Evolutionary conservation across 23 red algal genomes (phyloP).

Genomic region (Pyropia haitanensis): DNA sequence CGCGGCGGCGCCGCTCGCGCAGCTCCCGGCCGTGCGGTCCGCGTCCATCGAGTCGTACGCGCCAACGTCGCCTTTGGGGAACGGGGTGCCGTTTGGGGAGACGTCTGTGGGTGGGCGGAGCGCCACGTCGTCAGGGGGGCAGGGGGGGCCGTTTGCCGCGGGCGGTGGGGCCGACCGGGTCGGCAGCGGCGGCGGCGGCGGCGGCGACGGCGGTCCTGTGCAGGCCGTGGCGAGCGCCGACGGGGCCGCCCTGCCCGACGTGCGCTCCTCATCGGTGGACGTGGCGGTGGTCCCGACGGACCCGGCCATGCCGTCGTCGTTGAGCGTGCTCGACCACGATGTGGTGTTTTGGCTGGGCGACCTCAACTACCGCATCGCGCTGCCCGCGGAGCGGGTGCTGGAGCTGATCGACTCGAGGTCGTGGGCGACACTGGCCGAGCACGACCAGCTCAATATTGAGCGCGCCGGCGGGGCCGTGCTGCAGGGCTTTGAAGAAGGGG

Average conservation of each 20-base stretch:
- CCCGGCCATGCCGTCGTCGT: background rate
- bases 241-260: background rate
- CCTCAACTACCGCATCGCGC: conserved; percentile 83
- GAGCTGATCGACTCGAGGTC: conserved; percentile 25
- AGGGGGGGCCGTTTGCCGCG: no score
- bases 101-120: no score
- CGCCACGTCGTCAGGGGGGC: no score
- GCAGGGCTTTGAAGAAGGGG: conserved; percentile 68
- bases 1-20: background rate
- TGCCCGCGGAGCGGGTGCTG: conserved; percentile 63
- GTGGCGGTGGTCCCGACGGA: background rate
- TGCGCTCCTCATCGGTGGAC: background rate
- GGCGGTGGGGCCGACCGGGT: no score
- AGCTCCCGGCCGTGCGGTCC: conserved; percentile 1
- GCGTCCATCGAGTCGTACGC: background rate
- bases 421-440: conserved; percentile 40
- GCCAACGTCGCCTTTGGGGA: no score
- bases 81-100: no score
- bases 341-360: conserved; percentile 88
- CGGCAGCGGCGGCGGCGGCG: no score
- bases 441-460: conserved; percentile 66
- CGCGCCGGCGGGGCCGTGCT: conserved; percentile 46
- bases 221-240: background rate
- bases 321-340: conserved; percentile 24
- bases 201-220: background rate